Evolutionary conservation across 768 basidiomycete genomes (phyloP).

Genomic region (Calocera viscosa): DNA sequence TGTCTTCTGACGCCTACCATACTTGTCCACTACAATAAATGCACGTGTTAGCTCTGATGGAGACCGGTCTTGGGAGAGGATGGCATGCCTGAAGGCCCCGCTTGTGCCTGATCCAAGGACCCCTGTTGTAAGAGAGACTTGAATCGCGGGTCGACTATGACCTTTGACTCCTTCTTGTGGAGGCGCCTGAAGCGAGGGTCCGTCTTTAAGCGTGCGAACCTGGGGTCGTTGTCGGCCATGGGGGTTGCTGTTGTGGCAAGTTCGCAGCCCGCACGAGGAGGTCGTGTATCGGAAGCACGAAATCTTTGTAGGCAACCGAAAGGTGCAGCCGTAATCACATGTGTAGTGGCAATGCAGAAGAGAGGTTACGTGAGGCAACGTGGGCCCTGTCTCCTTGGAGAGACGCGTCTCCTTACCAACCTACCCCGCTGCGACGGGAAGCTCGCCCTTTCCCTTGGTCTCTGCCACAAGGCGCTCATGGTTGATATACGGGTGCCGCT

Average conservation of each 20-base stretch:
- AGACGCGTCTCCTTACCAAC: too few species aligned
- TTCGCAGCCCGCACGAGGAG: too few species aligned
- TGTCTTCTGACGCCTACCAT: conserved; percentile 60
- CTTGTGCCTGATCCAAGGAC: conserved; percentile 19
- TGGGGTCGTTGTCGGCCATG: conserved; percentile 39
- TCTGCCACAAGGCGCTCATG: too few species aligned
- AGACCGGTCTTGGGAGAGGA: conserved; percentile 8
- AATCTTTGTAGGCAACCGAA: not conserved
- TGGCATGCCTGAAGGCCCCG: not conserved
- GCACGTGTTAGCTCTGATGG: not conserved
- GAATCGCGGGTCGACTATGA: conserved; percentile 87
- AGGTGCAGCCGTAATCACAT: not conserved
- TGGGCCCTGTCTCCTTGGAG: too few species aligned
- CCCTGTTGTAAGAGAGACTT: conserved; percentile 54
- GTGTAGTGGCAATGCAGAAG: not conserved
- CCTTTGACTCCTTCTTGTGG: conserved; percentile 65
- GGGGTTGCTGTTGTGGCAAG: too few species aligned
- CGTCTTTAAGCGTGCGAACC: conserved; percentile 73
- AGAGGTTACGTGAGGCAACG: too few species aligned
- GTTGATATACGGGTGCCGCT: too few species aligned
- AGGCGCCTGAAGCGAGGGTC: conserved; percentile 89
- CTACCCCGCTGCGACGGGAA: too few species aligned
- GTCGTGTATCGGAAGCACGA: not conserved
- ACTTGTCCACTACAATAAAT: conserved; percentile 67
- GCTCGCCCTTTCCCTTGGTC: too few species aligned